Percentiles rank a stretch among this genome's conserved stretches.
These are phyloP conservation scores for Cystobasidium ongulense DNA, from an alignment of 768 basidiomycete species.

Conservation along the genomic window DNA sequence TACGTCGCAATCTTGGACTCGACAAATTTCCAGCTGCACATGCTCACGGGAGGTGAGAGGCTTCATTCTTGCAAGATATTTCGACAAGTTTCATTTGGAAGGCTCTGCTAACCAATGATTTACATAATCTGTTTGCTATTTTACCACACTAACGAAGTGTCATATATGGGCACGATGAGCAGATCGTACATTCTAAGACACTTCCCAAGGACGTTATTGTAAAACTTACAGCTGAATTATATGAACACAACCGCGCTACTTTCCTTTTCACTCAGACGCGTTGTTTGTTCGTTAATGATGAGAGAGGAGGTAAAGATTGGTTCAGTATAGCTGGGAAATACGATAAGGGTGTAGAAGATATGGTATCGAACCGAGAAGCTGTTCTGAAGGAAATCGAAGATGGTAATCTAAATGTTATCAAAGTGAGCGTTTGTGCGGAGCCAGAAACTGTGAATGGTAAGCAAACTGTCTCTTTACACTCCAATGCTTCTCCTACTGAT, in stretches of 20 bases:
- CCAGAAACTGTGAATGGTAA: constrained; percentile 21
- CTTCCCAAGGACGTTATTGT: neutral
- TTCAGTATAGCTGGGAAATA: constrained; percentile 14
- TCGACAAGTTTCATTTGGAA: neutral
- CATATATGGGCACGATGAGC: constrained; percentile 16
- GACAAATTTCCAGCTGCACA: constrained; percentile 19
- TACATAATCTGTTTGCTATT: neutral
- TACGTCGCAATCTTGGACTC: constrained; percentile 8
- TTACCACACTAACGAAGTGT: neutral
- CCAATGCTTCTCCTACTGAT: neutral
- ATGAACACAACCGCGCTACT: constrained; percentile 8
- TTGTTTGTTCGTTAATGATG: constrained; percentile 12
- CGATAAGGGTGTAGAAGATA: constrained; percentile 19
- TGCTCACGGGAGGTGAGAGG: constrained; percentile 21
- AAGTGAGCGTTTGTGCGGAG: constrained; percentile 22
- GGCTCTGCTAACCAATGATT: neutral
- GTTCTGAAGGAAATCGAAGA: constrained; percentile 7
- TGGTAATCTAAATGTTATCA: constrained; percentile 4
- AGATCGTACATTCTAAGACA: neutral
- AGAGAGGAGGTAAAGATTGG: constrained; percentile 21
- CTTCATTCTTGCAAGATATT: too few species aligned
- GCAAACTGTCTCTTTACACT: neutral
- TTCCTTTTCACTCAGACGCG: constrained; percentile 17
- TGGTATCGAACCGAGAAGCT: neutral
- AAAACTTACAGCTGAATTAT: neutral